Base-by-base conservation (phyloP, 257 asterid genomes). In the Primulina eburnea region DNA sequence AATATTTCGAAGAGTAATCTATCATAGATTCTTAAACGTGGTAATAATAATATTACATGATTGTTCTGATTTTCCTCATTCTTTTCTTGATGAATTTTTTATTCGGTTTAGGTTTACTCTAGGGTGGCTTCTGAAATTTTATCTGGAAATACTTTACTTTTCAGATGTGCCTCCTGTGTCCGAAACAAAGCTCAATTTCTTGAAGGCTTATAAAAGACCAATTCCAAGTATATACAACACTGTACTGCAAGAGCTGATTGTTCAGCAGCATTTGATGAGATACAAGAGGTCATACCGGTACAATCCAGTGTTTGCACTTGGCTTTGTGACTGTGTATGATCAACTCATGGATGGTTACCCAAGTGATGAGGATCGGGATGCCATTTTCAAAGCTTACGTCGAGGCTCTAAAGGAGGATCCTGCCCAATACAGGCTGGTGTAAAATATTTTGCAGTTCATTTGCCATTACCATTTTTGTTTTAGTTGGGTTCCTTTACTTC, bases 331-430 rank as follows among this genome's bases (percentile, higher is more conserved):
- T 0, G 89, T 93, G 29, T 87, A 86, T 80, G 99, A 93, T 77
- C 89, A 85, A 55, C 94, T 93, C 66, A 93, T 93, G 99, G 99
- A 93, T 26, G 96, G 96, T 4, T 93, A 90, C 82, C 96, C 92
- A 1, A 80, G 89, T 68, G 89, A 83, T 6, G 96, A 89, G 71
- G 99, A 90, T 17, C 83, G 90, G 66, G 90, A 84, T 26, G 85
- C 90, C 73, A 93, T 93, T 69, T 93, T 93, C 80, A 83, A 84
- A 80, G 96, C 99, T 62, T 93, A 93, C 73, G 60, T 89, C 30
- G 82, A 75, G 72, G 95, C 97, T 71, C 65, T 93, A 61, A 86
- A 85, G n/a, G 96, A 93, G 79, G 96, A 89, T 67, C 99, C 97
- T 76, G 78, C 82, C 65, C 86, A 84, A 78, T 93, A 90, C 63